phyloP scores from a whole-genome alignment of 768 basidiomycete genomes.

The Mrakia gelida region DNA sequence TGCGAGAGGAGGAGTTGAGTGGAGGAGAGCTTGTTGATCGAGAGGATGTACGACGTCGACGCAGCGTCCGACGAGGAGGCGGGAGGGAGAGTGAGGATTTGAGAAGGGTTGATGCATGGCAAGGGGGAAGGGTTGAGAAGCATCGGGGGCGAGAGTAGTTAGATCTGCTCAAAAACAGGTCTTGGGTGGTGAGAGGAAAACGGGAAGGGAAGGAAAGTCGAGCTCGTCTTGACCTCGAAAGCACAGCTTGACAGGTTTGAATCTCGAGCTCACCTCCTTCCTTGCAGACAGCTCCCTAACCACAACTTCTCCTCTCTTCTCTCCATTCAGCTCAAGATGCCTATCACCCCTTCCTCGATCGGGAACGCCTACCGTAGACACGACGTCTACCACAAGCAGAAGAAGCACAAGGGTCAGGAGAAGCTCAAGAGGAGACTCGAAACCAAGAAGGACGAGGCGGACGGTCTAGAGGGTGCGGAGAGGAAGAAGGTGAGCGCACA shows the following conservation, averaged over 20 bases:
- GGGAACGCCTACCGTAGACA: slow-evolving; percentile 86
- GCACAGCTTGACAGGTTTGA: neutral
- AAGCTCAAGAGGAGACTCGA: slow-evolving; percentile 78
- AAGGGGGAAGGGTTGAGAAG: neutral
- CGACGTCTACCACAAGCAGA: slow-evolving; percentile 65
- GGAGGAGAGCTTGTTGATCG: slow-evolving; percentile 13
- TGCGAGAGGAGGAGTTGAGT: slow-evolving; percentile 25
- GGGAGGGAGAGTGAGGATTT: slow-evolving; percentile 15
- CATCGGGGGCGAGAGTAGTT: neutral
- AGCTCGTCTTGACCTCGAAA: neutral
- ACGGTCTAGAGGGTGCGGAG: slow-evolving; percentile 42
- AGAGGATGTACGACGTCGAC: slow-evolving; percentile 19
- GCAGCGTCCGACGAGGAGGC: neutral
- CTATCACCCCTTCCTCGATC: slow-evolving; percentile 47
- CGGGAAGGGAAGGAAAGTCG: neutral
- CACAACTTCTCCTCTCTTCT: neutral
- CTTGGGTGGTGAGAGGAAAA: neutral
- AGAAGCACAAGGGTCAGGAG: slow-evolving; percentile 69
- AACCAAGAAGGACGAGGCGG: slow-evolving; percentile 39
- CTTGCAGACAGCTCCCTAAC: neutral
- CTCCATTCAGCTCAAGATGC: slow-evolving; percentile 6
- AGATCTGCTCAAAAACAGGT: neutral
- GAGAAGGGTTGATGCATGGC: slow-evolving; percentile 17
- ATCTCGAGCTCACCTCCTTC: neutral
- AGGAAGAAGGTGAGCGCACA: slow-evolving; percentile 62